Evolutionary conservation across 2,329 filamentous ascomycete genomes (phyloP).

Genomic region (Sordariomycetes sp.): DNA sequence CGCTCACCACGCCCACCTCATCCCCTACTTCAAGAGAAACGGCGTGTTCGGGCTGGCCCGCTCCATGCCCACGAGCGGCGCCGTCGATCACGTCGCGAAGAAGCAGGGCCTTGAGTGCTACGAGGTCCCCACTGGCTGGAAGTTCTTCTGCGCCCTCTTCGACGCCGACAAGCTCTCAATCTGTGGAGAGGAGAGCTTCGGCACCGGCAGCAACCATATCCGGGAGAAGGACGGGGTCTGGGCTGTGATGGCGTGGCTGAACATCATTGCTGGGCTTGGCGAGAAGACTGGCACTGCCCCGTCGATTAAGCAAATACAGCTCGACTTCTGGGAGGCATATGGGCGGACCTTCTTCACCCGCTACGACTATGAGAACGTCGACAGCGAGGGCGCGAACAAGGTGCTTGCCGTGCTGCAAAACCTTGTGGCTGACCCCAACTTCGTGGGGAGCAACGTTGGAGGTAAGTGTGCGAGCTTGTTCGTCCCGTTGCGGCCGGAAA

Average conservation of each 20-base stretch:
- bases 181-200: constrained; percentile 96
- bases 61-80: constrained; percentile 94
- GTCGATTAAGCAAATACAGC: constrained; percentile 91
- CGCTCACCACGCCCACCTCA: constrained; percentile 89
- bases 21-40: constrained; percentile 97
- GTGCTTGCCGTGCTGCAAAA: constrained; percentile 72
- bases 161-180: constrained; percentile 95
- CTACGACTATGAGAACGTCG: constrained; percentile 95
- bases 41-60: constrained; percentile 91
- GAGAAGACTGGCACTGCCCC: constrained; percentile 72
- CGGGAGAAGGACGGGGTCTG: constrained; percentile 98
- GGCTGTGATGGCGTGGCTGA: constrained; percentile 95
- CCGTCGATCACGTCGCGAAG: constrained; percentile 91
- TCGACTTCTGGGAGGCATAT: constrained; percentile 93
- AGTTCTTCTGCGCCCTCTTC: constrained; percentile 96
- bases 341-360: constrained; percentile 98
- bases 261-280: constrained; percentile 92
- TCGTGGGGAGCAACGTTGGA: constrained; percentile 72
- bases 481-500: neutral
- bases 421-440: constrained; percentile 62
- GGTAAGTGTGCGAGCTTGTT: constrained; percentile 30
- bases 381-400: constrained; percentile 83
- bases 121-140: constrained; percentile 98
- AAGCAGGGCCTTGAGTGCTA: constrained; percentile 86
- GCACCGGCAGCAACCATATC: constrained; percentile 96